A percentile compares a stretch with the other conserved stretches of the same genome.
Evolutionary conservation across 495 filamentous ascomycete genomes (phyloP).

Genomic region (Aspergillus diversus): DNA sequence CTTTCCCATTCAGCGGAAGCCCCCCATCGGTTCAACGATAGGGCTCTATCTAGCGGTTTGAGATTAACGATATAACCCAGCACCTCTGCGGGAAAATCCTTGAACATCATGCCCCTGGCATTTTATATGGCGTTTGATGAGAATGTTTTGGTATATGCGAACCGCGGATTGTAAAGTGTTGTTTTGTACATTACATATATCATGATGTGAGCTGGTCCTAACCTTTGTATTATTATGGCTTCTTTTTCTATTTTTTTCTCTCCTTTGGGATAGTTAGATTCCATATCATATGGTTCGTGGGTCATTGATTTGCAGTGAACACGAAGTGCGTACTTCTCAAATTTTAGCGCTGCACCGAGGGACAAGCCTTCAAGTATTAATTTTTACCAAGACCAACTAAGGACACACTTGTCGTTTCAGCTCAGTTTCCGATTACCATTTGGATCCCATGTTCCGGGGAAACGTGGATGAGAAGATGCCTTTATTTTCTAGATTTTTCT

Average conservation of each 20-base stretch:
- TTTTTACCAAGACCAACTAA: too few species aligned
- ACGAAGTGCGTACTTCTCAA: too few species aligned
- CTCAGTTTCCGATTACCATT: too few species aligned
- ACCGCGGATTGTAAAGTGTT: conserved; percentile 21
- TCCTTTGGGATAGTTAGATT: too few species aligned
- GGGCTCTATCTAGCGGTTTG: conserved; percentile 5
- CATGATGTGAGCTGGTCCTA: conserved; percentile 19
- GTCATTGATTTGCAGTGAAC: too few species aligned
- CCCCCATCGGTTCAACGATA: background rate
- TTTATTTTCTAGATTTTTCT: too few species aligned
- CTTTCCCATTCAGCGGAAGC: conserved; percentile 7
- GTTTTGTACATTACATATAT: conserved; percentile 29
- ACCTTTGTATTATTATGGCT: conserved; percentile 1
- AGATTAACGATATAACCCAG: background rate
- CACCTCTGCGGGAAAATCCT: background rate
- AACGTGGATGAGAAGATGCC: too few species aligned
- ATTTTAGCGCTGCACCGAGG: too few species aligned
- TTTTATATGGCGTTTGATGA: conserved; percentile 42
- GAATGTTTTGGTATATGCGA: conserved; percentile 24
- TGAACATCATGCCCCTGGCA: conserved; percentile 30
- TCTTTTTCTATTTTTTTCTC: background rate
- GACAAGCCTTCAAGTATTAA: too few species aligned
- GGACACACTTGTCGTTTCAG: too few species aligned
- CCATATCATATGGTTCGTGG: too few species aligned
- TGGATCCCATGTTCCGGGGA: too few species aligned